Conservation (phyloP, 2,329 filamentous ascomycete genomes). For the Apiospora sp. region DNA sequence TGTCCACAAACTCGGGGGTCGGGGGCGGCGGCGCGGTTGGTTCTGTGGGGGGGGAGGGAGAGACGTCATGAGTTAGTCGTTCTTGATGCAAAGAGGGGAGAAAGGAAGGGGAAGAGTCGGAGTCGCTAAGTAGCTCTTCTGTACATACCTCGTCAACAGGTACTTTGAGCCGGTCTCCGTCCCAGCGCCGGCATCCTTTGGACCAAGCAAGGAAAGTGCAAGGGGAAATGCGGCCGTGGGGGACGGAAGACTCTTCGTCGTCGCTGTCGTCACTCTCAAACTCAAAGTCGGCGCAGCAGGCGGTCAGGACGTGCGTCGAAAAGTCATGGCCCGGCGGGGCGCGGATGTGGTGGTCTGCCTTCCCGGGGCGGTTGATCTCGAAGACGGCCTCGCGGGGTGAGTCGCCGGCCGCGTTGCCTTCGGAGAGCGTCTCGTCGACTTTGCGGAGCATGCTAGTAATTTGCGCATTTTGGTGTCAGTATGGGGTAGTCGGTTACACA, state of each 20-base stretch:
- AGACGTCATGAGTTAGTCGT: not conserved
- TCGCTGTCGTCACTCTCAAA: conserved; percentile 31
- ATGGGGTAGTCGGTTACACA: no score
- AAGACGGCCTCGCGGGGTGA: conserved; percentile 35
- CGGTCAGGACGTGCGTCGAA: conserved; percentile 26
- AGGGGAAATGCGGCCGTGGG: conserved; percentile 48
- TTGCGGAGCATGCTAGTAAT: conserved; percentile 33
- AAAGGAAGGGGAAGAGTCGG: not conserved
- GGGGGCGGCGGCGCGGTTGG: conserved; percentile 33
- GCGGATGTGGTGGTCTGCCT: conserved; percentile 34
- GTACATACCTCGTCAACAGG: conserved; percentile 45
- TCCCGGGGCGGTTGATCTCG: conserved; percentile 34
- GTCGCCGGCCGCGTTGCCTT: conserved; percentile 30
- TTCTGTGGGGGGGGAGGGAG: not conserved
- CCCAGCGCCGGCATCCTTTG: conserved; percentile 44
- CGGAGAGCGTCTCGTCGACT: conserved; percentile 33
- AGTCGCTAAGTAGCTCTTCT: not conserved
- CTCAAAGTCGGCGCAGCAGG: conserved; percentile 28
- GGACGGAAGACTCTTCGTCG: conserved; percentile 48
- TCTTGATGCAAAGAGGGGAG: not conserved
- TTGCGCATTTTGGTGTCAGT: not conserved
- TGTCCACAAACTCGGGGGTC: conserved; percentile 28
- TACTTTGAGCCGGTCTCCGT: conserved; percentile 31
- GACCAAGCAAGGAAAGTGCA: conserved; percentile 50
- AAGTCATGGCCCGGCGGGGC: conserved; percentile 34